Evolutionary conservation across 2,329 filamentous ascomycete genomes (phyloP).

Genomic region (Plenodomus lindquistii): DNA sequence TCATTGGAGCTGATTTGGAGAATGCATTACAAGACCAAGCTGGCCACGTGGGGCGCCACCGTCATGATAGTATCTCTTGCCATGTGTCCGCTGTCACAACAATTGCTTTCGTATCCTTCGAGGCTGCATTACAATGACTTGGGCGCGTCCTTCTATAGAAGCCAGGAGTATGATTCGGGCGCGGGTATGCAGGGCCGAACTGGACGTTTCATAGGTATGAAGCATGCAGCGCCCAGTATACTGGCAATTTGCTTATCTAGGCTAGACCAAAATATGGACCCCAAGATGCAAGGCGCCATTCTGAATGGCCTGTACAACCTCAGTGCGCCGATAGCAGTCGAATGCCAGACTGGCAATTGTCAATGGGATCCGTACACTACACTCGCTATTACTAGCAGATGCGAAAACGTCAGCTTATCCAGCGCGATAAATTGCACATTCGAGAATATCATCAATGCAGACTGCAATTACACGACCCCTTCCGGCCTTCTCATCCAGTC

Average conservation of each 20-base stretch:
- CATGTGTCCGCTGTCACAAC: conserved; percentile 4
- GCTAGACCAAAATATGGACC: background rate
- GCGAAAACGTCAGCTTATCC: background rate
- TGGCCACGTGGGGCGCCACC: conserved; percentile 2
- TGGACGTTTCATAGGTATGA: no score
- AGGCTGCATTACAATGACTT: background rate
- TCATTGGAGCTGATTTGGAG: conserved; percentile 4
- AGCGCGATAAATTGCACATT: background rate
- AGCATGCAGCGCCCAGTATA: no score
- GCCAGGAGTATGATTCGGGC: background rate
- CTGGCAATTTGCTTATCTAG: no score
- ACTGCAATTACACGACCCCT: background rate
- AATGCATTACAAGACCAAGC: conserved; percentile 2
- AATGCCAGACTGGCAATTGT: conserved; percentile 4
- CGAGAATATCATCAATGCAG: background rate
- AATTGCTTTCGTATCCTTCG: conserved; percentile 3
- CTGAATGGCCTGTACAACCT: conserved; percentile 4
- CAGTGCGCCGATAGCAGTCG: conserved; percentile 1
- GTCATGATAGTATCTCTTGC: conserved; percentile 4
- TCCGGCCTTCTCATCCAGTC: background rate
- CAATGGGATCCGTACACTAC: conserved; percentile 2
- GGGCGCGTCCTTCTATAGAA: background rate
- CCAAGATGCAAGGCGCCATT: conserved; percentile 5
- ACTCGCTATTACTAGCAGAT: conserved; percentile 1
- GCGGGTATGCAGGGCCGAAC: no score